These are phyloP conservation scores for Komagataella pseudopastoris DNA, from an alignment of 805 yeast species.

Conservation along the genomic window DNA sequence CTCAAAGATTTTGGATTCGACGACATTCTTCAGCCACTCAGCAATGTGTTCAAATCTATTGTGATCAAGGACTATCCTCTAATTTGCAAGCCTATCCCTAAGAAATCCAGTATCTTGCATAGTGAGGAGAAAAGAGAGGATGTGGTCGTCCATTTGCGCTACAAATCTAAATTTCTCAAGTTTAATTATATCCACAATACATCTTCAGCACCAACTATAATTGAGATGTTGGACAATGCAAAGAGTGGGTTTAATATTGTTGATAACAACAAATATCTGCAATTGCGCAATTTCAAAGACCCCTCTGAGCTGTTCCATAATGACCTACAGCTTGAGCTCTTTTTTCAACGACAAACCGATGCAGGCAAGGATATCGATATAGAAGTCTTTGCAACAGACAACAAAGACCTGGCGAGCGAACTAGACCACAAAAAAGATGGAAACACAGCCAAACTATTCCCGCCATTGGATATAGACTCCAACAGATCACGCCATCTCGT, in stretches of 20 bases:
- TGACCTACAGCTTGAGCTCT: neutral
- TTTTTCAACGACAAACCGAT: neutral
- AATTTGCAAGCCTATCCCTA: constrained; percentile 23
- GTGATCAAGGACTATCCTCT: constrained; percentile 55
- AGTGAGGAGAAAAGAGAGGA: constrained; percentile 15
- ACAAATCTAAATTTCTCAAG: constrained; percentile 39
- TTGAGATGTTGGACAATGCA: constrained; percentile 71
- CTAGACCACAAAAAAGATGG: neutral
- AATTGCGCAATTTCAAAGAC: neutral
- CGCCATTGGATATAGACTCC: neutral
- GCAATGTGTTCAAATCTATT: constrained; percentile 53
- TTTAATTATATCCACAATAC: constrained; percentile 52
- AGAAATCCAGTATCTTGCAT: constrained; percentile 7
- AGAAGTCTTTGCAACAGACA: neutral
- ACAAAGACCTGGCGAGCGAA: neutral
- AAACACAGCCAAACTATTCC: neutral
- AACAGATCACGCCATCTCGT: neutral
- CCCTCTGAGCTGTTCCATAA: neutral
- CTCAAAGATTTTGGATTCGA: constrained; percentile 77
- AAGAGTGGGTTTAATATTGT: constrained; percentile 54
- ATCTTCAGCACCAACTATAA: constrained; percentile 68
- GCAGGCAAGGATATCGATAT: neutral
- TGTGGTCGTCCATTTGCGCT: constrained; percentile 28
- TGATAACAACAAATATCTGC: neutral
- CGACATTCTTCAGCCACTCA: constrained; percentile 43